Evolutionary conservation across 345 rosid genomes (phyloP).

Genomic region (Citrus mangshanensis): DNA sequence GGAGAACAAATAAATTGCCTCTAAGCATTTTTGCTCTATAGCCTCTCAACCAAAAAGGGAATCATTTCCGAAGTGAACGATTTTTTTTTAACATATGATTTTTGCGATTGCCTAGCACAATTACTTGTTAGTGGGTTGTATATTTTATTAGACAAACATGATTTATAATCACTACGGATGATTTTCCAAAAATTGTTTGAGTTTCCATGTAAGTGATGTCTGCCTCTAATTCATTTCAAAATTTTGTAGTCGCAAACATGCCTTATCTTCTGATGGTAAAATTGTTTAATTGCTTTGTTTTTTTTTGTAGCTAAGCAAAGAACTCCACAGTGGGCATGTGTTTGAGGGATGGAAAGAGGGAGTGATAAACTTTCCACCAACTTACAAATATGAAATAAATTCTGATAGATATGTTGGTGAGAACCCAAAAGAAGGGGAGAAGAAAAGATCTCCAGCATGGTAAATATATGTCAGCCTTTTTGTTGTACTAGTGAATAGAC

Average conservation of each 20-base stretch:
- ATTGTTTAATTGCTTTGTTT: conserved; percentile 9
- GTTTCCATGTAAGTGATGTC: neutral
- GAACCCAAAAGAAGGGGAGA: conserved; percentile 73
- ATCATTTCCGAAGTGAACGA: neutral
- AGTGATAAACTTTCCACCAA: conserved; percentile 74
- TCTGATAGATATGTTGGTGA: conserved; percentile 86
- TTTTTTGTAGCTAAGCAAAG: conserved; percentile 63
- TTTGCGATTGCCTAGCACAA: neutral
- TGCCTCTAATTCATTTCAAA: neutral
- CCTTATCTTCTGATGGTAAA: neutral
- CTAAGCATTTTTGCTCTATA: neutral
- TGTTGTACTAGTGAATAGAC: neutral
- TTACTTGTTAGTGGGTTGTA: neutral
- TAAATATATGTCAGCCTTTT: conserved; percentile 17
- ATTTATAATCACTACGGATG: neutral
- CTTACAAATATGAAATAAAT: conserved; percentile 91
- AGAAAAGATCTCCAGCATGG: conserved; percentile 99
- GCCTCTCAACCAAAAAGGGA: neutral
- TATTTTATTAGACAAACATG: neutral
- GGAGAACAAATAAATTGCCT: neutral
- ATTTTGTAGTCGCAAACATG: neutral
- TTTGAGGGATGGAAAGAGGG: conserved; percentile 98
- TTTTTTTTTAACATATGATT: neutral
- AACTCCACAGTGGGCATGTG: conserved; percentile 66
- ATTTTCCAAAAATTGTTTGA: neutral